phyloP scores from a whole-genome alignment of 768 basidiomycete species.

The Mycena kentingensis region DNA sequence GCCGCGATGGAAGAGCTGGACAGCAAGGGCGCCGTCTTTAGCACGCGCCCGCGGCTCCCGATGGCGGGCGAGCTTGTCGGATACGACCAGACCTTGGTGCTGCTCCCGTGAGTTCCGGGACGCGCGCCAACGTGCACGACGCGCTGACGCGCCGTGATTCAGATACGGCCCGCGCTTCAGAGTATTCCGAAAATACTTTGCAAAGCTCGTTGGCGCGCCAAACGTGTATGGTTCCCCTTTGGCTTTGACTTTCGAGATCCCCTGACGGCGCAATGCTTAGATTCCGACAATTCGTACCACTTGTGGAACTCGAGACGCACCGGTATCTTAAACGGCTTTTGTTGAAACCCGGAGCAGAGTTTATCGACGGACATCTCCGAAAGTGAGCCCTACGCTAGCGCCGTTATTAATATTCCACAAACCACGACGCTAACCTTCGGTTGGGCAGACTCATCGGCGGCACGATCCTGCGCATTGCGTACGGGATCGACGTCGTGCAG shows the following conservation, averaged over 20 bases:
- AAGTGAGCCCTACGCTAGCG: conserved; percentile 35
- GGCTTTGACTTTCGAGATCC: background rate
- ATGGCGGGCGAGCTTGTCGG: conserved; percentile 56
- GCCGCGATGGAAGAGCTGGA: conserved; percentile 49
- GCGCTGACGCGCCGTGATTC: background rate
- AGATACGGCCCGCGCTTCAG: conserved; percentile 46
- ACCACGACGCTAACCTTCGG: too few species aligned
- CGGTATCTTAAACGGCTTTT: conserved; percentile 41
- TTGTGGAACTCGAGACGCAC: conserved; percentile 38
- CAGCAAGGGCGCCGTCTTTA: conserved; percentile 48
- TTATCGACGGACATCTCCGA: conserved; percentile 38
- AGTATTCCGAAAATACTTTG: conserved; percentile 46
- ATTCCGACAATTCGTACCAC: conserved; percentile 33
- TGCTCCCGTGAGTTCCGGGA: conserved; percentile 31
- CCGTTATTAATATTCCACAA: background rate
- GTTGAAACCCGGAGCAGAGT: conserved; percentile 29
- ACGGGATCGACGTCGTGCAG: conserved; percentile 58
- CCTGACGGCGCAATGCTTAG: background rate
- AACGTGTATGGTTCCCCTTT: conserved; percentile 12
- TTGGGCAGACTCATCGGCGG: conserved; percentile 54
- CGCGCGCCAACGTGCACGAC: background rate
- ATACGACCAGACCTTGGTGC: conserved; percentile 48
- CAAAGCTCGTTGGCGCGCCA: conserved; percentile 42
- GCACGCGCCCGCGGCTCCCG: conserved; percentile 47
- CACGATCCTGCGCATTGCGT: conserved; percentile 55